Percentiles rank a stretch among this genome's conserved stretches.
These are phyloP conservation scores for Sclerotinia spermophila DNA, from an alignment of 2,329 filamentous ascomycete genomes.

Conservation along the genomic window DNA sequence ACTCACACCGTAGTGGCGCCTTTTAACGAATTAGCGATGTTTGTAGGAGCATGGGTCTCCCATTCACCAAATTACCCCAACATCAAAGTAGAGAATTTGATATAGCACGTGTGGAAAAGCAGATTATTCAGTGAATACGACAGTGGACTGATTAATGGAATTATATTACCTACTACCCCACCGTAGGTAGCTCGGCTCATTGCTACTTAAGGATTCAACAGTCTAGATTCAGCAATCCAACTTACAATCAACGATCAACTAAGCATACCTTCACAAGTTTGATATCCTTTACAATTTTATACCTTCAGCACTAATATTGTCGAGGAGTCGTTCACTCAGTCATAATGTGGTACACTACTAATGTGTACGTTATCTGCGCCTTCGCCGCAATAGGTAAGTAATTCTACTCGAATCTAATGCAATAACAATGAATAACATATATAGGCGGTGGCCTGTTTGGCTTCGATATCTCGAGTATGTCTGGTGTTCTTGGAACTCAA, in stretches of 20 bases:
- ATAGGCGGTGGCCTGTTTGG: slow-evolving; percentile 66
- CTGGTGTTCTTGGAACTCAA: slow-evolving; percentile 60
- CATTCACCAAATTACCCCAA: slow-evolving; percentile 12
- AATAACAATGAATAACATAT: background rate
- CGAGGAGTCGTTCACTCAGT: slow-evolving; percentile 15
- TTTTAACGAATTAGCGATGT: background rate
- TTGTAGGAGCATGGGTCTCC: background rate
- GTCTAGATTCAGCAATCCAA: background rate
- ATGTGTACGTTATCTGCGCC: slow-evolving; percentile 57
- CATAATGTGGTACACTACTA: slow-evolving; percentile 40
- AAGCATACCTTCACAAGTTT: background rate
- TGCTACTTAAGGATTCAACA: background rate
- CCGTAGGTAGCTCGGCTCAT: background rate
- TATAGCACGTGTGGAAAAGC: slow-evolving; percentile 1
- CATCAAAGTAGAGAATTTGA: background rate
- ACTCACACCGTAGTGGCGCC: background rate
- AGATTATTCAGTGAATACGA: background rate
- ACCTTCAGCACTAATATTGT: background rate
- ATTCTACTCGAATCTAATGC: background rate
- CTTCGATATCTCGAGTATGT: slow-evolving; percentile 77
- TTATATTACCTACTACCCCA: background rate
- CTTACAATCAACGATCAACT: background rate
- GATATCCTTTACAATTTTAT: background rate
- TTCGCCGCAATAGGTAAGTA: slow-evolving; percentile 58
- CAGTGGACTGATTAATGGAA: background rate